Percentiles rank a stretch among this genome's conserved stretches.
Conservation (phyloP, 768 basidiomycete genomes). For the Gymnopilus dilepis region DNA sequence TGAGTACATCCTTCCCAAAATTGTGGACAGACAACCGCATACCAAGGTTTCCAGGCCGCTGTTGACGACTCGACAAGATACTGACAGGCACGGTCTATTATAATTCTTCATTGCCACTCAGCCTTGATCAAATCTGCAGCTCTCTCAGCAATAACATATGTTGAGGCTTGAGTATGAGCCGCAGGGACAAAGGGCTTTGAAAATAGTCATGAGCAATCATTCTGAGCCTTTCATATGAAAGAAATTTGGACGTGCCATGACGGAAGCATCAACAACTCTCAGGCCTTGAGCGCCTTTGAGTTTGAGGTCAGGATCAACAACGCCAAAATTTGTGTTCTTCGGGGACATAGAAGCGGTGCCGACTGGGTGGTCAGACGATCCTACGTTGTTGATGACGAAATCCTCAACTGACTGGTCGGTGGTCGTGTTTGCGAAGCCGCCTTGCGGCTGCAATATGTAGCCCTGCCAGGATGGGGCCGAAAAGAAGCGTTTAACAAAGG, state of each 20-base stretch:
- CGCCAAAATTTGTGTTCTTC: slow-evolving; percentile 28
- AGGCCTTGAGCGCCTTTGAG: slow-evolving; percentile 37
- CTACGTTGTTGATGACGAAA: slow-evolving; percentile 20
- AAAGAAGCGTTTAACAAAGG: slow-evolving; percentile 20
- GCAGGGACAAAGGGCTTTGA: slow-evolving; percentile 25
- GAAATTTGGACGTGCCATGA: slow-evolving; percentile 26
- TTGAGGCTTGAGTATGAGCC: slow-evolving; percentile 24
- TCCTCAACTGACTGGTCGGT: slow-evolving; percentile 30
- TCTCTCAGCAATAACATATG: slow-evolving; percentile 23
- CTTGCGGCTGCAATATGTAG: slow-evolving; percentile 29
- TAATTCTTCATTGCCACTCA: slow-evolving; percentile 5
- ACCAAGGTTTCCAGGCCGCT: no score
- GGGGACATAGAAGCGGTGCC: slow-evolving; percentile 35
- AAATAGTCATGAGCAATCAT: neutral
- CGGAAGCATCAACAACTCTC: slow-evolving; percentile 43
- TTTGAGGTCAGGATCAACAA: slow-evolving; percentile 38
- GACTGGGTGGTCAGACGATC: slow-evolving; percentile 32
- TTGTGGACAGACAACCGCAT: no score
- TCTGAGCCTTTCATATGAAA: neutral
- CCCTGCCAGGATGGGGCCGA: slow-evolving; percentile 31
- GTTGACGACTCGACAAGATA: no score
- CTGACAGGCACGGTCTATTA: no score
- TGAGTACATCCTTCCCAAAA: no score
- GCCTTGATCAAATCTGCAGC: slow-evolving; percentile 25
- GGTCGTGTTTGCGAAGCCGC: slow-evolving; percentile 22